These are phyloP conservation scores for Rhizopus stolonifer DNA, from an alignment of 371 early-diverging fungal genomes.

Conservation along the genomic window DNA sequence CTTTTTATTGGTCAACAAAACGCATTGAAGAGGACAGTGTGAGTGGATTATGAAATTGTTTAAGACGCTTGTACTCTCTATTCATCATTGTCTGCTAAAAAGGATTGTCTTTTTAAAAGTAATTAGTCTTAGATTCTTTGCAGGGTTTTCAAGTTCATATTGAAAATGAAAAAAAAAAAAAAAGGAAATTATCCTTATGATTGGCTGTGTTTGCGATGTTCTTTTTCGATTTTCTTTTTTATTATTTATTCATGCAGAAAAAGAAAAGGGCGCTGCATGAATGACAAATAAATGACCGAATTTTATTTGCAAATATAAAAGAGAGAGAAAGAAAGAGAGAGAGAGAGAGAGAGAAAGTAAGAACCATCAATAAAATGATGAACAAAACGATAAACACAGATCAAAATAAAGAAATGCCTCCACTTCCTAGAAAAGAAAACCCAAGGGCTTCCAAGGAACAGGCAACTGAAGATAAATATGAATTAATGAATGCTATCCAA, in stretches of 20 bases:
- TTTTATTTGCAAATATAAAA: too few relatives aligned
- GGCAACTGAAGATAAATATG: slow-evolving; percentile 35
- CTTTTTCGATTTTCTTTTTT: too few relatives aligned
- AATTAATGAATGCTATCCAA: slow-evolving; percentile 48
- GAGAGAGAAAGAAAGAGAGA: too few relatives aligned
- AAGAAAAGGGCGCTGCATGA: too few relatives aligned
- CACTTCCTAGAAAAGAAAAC: slow-evolving; percentile 12
- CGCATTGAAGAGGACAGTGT: slow-evolving; percentile 33
- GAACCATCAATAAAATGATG: too few relatives aligned
- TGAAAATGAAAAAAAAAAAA: too few relatives aligned
- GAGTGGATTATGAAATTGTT: slow-evolving; percentile 44
- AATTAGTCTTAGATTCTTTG: background rate
- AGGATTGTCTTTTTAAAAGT: slow-evolving; percentile 40
- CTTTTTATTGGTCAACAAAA: slow-evolving; percentile 13
- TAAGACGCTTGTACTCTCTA: slow-evolving; percentile 45
- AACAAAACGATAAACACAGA: too few relatives aligned
- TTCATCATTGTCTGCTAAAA: slow-evolving; percentile 53
- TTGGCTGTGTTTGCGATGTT: too few relatives aligned
- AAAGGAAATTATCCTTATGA: too few relatives aligned
- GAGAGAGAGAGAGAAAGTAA: too few relatives aligned
- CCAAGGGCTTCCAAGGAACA: slow-evolving; percentile 23
- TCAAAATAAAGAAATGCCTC: background rate
- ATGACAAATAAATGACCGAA: too few relatives aligned
- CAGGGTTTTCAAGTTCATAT: background rate
- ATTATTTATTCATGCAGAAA: too few relatives aligned